Evolutionary conservation across 257 asterid species (phyloP), one percentile per base, ranked within the genome.

Genomic region (Solanum appendiculatum): DNA sequence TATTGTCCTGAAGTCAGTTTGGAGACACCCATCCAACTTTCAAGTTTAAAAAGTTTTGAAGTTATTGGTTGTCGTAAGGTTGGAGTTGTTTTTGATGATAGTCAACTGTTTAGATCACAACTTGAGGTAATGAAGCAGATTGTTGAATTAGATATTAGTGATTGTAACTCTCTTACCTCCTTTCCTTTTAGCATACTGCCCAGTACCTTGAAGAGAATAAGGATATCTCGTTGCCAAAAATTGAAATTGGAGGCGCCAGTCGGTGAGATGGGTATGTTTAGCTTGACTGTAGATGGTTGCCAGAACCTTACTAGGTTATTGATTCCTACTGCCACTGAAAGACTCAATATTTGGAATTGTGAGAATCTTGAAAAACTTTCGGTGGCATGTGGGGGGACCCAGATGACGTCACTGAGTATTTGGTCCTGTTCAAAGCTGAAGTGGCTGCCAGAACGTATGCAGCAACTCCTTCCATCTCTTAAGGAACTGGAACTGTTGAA

Each of bases 401-500:
- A n/a, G 5, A 68, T 31, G 9, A n/a, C 14, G 33, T 39, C 25
- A 4, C 15, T 10, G 23, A 1, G 0, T 2, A 36, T 86, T 18
- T 0, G 0, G 0, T 2, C 0, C 1, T 86, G 85, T 33, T 2
- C 2, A 23, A 86, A 86, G n/a, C 60, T 86, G 15, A 87, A 82
- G 63, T 66, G 15, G 2, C 81, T 82, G 34, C 86, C 89, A n/a
- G 83, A 82, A 82, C 20, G 3, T 29, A 87, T 81, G 74, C 83
- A 46, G 20, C 12, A 66, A 23, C 74, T 82, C 13, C 33, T 64
- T 33, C 83, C 89, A 60, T 87, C 72, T 66, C 73, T 87, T 66
- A 12, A 3, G 4, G 0, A 0, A 2, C n/a, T 34, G 25, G 0
- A 0, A 0, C 1, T 86, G 5, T 0, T 0, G 1, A 0, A 16